Evolutionary conservation across 2,329 filamentous ascomycete species (phyloP).

Genomic region (Aspergillus ochraceus): DNA sequence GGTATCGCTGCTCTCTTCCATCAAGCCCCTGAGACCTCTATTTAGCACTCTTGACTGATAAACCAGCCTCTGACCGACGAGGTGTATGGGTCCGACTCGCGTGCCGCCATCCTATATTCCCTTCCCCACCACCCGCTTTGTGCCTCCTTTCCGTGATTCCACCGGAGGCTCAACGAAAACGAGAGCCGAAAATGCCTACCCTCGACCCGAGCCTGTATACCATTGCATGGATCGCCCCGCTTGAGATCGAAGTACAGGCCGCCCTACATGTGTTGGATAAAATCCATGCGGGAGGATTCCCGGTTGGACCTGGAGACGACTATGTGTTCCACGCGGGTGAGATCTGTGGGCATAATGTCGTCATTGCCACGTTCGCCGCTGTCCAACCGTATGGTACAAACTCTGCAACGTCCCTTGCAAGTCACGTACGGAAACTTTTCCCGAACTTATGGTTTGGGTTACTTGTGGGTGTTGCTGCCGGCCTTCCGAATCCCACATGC

Average conservation of each 20-base stretch:
- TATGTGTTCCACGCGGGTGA: constrained; percentile 40
- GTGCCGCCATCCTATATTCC: too few species aligned
- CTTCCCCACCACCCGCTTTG: too few species aligned
- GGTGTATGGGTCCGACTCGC: too few species aligned
- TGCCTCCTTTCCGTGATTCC: too few species aligned
- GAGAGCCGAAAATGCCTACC: too few species aligned
- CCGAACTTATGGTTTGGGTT: constrained; percentile 40
- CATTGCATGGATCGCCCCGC: constrained; percentile 41
- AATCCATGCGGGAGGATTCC: constrained; percentile 32
- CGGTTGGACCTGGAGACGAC: constrained; percentile 31
- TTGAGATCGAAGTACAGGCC: constrained; percentile 39
- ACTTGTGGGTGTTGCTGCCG: constrained; percentile 39
- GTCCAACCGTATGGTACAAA: constrained; percentile 38
- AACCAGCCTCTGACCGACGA: too few species aligned
- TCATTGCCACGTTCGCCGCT: constrained; percentile 36
- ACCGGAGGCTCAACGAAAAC: too few species aligned
- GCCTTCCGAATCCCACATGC: constrained; percentile 29
- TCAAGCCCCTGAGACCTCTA: too few species aligned
- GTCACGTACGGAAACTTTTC: constrained; percentile 37
- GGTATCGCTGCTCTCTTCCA: too few species aligned
- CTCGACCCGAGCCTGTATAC: constrained; percentile 26
- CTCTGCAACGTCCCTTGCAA: constrained; percentile 35
- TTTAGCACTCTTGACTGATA: too few species aligned
- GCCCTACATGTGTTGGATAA: constrained; percentile 38
- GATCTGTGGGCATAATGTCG: constrained; percentile 37